Evolutionary conservation across 805 yeast species (phyloP).

Genomic region (Metschnikowia continentalis): DNA sequence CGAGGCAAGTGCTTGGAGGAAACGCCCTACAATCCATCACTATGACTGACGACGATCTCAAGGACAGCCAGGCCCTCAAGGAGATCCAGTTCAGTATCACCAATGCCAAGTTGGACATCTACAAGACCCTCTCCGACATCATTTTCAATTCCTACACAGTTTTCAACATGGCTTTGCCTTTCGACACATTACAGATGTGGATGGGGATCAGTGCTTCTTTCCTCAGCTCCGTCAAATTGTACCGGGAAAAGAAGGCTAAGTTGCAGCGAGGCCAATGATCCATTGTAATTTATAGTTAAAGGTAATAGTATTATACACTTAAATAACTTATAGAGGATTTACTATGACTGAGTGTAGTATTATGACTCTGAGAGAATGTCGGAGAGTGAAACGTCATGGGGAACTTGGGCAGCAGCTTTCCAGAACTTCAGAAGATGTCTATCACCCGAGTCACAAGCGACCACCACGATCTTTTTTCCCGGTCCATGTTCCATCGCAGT

Average conservation of each 20-base stretch:
- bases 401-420: slow-evolving; percentile 54
- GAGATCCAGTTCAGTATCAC: slow-evolving; percentile 36
- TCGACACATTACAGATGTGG: slow-evolving; percentile 42
- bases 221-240: slow-evolving; percentile 36
- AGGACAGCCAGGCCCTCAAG: slow-evolving; percentile 21
- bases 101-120: slow-evolving; percentile 37
- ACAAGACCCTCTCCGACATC: slow-evolving; percentile 37
- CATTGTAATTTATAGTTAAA: neutral
- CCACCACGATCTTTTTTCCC: slow-evolving; percentile 70
- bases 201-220: slow-evolving; percentile 41
- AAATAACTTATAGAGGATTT: too few relatives aligned
- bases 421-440: slow-evolving; percentile 91
- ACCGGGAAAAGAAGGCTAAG: slow-evolving; percentile 30
- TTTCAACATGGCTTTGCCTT: slow-evolving; percentile 28
- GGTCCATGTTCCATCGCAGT: slow-evolving; percentile 43
- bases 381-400: slow-evolving; percentile 30
- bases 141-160: slow-evolving; percentile 41
- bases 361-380: slow-evolving; percentile 21
- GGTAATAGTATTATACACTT: too few relatives aligned
- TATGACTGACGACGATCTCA: slow-evolving; percentile 17
- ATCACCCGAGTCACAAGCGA: slow-evolving; percentile 90
- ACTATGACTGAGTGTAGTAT: neutral
- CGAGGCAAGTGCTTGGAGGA: slow-evolving; percentile 36
- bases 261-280: slow-evolving; percentile 1
- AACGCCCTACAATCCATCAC: slow-evolving; percentile 8